Conservation (phyloP, 2,329 filamentous ascomycete genomes). For the Diaporthe helianthi region DNA sequence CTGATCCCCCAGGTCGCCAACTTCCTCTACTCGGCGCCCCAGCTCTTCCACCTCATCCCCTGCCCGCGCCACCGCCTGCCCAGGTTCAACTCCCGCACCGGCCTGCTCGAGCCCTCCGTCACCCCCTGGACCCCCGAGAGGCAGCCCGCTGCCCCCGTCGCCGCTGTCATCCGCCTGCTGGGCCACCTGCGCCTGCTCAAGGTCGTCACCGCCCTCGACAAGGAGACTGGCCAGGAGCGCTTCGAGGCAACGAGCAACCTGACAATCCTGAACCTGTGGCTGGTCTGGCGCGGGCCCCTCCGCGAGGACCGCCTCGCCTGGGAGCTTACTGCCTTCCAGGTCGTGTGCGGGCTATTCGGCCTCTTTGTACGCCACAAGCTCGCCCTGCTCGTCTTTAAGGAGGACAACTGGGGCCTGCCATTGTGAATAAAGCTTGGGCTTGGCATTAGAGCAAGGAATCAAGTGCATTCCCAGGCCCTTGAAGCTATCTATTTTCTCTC, state of each 20-base stretch:
- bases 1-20: slow-evolving; percentile 96
- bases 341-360: slow-evolving; percentile 77
- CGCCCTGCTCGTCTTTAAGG: slow-evolving; percentile 86
- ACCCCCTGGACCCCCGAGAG: slow-evolving; percentile 74
- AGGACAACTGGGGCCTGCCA: slow-evolving; percentile 73
- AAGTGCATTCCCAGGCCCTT: neutral
- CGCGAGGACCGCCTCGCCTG: slow-evolving; percentile 83
- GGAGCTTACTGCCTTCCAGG: slow-evolving; percentile 83
- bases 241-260: slow-evolving; percentile 87
- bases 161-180: slow-evolving; percentile 70
- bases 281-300: slow-evolving; percentile 93
- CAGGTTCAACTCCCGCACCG: slow-evolving; percentile 83
- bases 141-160: slow-evolving; percentile 72
- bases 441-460: neutral
- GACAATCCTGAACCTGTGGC: slow-evolving; percentile 93
- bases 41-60: slow-evolving; percentile 87
- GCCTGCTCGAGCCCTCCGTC: slow-evolving; percentile 84
- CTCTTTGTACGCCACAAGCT: slow-evolving; percentile 86
- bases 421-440: neutral
- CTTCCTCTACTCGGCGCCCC: slow-evolving; percentile 91
- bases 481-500: neutral
- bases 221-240: slow-evolving; percentile 51
- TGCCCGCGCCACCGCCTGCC: slow-evolving; percentile 94
- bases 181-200: slow-evolving; percentile 72
- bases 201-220: slow-evolving; percentile 68